These are phyloP conservation scores for Teunomyces atbi DNA, from an alignment of 805 yeast species.

Conservation along the genomic window DNA sequence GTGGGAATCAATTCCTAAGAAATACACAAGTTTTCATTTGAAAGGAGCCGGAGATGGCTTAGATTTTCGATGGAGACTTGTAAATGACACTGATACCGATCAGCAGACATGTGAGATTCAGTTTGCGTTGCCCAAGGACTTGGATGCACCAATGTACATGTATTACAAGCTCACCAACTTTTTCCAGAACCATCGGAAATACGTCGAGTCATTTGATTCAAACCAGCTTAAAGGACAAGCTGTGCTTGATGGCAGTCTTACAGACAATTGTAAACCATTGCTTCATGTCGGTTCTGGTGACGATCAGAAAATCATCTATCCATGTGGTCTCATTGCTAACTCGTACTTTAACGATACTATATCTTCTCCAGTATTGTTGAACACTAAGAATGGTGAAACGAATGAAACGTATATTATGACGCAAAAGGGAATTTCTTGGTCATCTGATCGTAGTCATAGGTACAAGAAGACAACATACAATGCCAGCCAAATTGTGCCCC, in stretches of 20 bases:
- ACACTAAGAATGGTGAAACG: conserved; percentile 40
- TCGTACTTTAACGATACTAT: conserved; percentile 89
- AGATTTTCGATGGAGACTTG: conserved; percentile 65
- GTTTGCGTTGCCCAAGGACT: conserved; percentile 69
- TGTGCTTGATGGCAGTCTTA: conserved; percentile 49
- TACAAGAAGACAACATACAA: conserved; percentile 73
- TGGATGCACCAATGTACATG: conserved; percentile 68
- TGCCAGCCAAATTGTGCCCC: conserved; percentile 77
- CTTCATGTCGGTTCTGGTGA: conserved; percentile 39
- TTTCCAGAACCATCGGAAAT: conserved; percentile 92
- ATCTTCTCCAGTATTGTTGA: conserved; percentile 47
- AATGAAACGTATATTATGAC: conserved; percentile 47
- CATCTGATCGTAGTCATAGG: conserved; percentile 61
- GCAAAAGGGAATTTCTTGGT: conserved; percentile 77
- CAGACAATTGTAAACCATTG: conserved; percentile 36
- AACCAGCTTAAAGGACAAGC: conserved; percentile 79
- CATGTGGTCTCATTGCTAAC: conserved; percentile 95
- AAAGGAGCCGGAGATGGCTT: conserved; percentile 38
- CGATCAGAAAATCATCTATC: conserved; percentile 56
- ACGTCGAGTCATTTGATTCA: conserved; percentile 81
- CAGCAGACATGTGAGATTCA: conserved; percentile 57
- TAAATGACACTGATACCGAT: conserved; percentile 27
- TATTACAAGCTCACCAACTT: conserved; percentile 89
- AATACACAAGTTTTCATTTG: conserved; percentile 63
- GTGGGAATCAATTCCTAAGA: conserved; percentile 55